Percentiles rank a stretch among this genome's conserved stretches.
Evolutionary conservation across 768 basidiomycete genomes (phyloP).

Genomic region (Podaxis mareebaensis): DNA sequence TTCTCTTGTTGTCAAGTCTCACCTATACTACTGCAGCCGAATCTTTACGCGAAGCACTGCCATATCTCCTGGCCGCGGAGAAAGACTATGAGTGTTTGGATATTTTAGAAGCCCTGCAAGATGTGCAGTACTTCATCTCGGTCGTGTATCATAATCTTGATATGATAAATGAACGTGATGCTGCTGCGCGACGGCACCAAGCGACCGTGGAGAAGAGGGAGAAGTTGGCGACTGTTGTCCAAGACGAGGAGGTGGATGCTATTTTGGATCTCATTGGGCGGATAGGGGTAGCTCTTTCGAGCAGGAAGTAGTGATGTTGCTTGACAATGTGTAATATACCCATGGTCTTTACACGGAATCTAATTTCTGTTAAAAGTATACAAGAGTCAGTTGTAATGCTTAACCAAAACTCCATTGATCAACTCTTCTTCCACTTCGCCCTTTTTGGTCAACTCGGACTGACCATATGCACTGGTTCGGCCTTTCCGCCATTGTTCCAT

Average conservation of each 20-base stretch:
- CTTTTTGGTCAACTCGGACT: conserved; percentile 40
- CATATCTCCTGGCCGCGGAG: conserved; percentile 63
- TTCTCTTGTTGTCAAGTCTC: neutral
- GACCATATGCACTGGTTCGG: conserved; percentile 53
- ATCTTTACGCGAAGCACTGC: conserved; percentile 55
- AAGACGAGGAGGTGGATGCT: conserved; percentile 53
- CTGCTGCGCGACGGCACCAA: conserved; percentile 48
- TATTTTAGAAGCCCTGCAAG: conserved; percentile 58
- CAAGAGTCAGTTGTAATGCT: conserved; percentile 49
- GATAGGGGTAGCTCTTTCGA: conserved; percentile 58
- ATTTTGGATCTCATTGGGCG: conserved; percentile 59
- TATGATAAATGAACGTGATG: conserved; percentile 54
- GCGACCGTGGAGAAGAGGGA: conserved; percentile 42
- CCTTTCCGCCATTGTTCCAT: conserved; percentile 55
- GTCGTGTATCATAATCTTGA: conserved; percentile 73
- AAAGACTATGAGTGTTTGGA: conserved; percentile 61
- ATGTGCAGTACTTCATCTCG: conserved; percentile 72
- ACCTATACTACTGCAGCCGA: conserved; percentile 27
- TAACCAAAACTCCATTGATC: conserved; percentile 54
- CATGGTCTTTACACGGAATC: neutral
- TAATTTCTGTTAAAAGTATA: neutral
- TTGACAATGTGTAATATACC: neutral
- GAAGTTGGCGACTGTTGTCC: conserved; percentile 40
- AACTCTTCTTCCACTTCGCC: conserved; percentile 55
- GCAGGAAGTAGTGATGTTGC: conserved; percentile 24